These are phyloP conservation scores for Tirmania nivea DNA, from an alignment of 495 filamentous ascomycete genomes.

Conservation along the genomic window DNA sequence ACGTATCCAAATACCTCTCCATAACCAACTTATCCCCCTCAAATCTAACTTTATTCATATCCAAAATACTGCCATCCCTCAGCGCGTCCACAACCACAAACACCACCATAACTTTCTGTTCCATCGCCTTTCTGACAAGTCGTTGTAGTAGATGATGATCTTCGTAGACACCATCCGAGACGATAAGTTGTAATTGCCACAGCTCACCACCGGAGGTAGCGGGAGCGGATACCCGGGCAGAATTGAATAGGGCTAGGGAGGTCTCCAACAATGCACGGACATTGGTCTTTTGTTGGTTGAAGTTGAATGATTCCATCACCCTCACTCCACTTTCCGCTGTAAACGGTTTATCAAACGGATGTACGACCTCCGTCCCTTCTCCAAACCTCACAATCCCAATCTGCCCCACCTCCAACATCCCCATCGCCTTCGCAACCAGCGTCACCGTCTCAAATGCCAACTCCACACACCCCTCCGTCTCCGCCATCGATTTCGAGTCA, in stretches of 20 bases:
- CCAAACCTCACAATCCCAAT: constrained; percentile 81
- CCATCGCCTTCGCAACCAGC: constrained; percentile 62
- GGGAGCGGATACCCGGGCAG: constrained; percentile 40
- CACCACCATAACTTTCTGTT: constrained; percentile 92
- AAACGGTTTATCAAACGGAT: constrained; percentile 68
- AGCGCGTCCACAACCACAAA: constrained; percentile 87
- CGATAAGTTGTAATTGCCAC: constrained; percentile 89
- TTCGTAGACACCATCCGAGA: constrained; percentile 83
- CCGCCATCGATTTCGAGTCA: constrained; percentile 78
- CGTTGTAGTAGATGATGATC: constrained; percentile 64
- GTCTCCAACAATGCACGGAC: constrained; percentile 52
- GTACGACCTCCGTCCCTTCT: constrained; percentile 61
- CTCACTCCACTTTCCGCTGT: constrained; percentile 60
- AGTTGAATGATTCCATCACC: constrained; percentile 67
- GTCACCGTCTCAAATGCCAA: constrained; percentile 84
- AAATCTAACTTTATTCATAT: constrained; percentile 63
- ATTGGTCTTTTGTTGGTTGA: constrained; percentile 66
- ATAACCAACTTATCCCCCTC: constrained; percentile 44
- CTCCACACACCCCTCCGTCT: constrained; percentile 24
- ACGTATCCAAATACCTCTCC: constrained; percentile 76
- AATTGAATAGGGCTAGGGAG: constrained; percentile 60
- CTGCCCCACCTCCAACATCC: constrained; percentile 82
- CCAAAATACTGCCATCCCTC: constrained; percentile 41
- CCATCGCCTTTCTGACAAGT: constrained; percentile 64
- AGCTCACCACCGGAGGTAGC: constrained; percentile 43